Conservation (phyloP, 2,329 filamentous ascomycete genomes). For the Xylaria digitata region DNA sequence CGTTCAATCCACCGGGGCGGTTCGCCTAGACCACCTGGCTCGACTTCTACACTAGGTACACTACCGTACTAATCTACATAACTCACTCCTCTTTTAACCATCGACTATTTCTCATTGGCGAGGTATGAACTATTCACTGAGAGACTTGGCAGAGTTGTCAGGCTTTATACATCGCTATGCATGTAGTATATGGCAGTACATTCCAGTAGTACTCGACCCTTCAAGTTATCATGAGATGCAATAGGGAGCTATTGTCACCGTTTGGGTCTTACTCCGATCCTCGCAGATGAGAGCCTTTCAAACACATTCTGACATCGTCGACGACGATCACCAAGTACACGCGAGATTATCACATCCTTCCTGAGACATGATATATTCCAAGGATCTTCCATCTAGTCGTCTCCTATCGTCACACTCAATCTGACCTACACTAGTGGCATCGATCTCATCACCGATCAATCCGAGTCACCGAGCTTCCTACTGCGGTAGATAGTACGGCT, state of each 20-base stretch:
- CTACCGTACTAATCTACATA: not conserved
- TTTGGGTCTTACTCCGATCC: slow-evolving; percentile 9
- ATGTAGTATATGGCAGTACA: not conserved
- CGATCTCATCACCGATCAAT: slow-evolving; percentile 30
- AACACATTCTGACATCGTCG: slow-evolving; percentile 13
- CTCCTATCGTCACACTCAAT: slow-evolving; percentile 15
- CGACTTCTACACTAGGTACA: slow-evolving; percentile 1
- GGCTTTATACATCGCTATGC: slow-evolving; percentile 4
- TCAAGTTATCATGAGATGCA: slow-evolving; percentile 23
- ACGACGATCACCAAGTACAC: slow-evolving; percentile 20
- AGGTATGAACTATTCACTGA: slow-evolving; percentile 4
- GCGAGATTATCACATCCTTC: slow-evolving; percentile 9
- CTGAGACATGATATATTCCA: slow-evolving; percentile 14
- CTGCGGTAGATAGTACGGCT: slow-evolving; percentile 35
- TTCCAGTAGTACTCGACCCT: slow-evolving; percentile 5
- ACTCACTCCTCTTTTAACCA: slow-evolving; percentile 23
- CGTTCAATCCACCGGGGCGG: slow-evolving; percentile 41
- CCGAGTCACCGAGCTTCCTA: slow-evolving; percentile 36
- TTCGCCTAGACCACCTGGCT: slow-evolving; percentile 20
- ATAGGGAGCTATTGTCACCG: slow-evolving; percentile 5
- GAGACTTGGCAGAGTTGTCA: slow-evolving; percentile 12
- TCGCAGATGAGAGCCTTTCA: slow-evolving; percentile 22
- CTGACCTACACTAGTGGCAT: slow-evolving; percentile 19
- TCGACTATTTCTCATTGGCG: slow-evolving; percentile 14
- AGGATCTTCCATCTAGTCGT: slow-evolving; percentile 25